Evolutionary conservation across 1,139 yeast species (phyloP), one percentile per base, ranked within the genome.

Genomic region (Hanseniaspora uvarum): DNA sequence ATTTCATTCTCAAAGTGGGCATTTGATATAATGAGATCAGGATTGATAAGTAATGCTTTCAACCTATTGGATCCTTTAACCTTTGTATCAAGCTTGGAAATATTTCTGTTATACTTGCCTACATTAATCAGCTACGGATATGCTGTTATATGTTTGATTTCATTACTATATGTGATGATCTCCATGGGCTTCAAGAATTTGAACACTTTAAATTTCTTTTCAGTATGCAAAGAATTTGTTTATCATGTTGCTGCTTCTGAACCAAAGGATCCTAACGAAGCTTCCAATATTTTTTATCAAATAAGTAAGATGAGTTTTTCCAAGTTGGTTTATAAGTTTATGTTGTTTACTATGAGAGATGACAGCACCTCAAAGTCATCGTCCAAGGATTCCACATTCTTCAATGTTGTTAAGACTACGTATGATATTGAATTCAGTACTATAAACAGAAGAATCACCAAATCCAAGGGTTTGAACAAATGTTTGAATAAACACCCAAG

Each of bases 221-320:
- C 66, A 0, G 63, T 65, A 36, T 60, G 63, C 60, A 58, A 59
- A 37, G 63, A 65, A 49, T 65, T 68, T 65, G 58, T 59, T 57
- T 56, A 52, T 16, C 67, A 65, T 48, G 54, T 66, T 43, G 64
- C 63, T 48, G 62, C 64, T 46, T 65, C 64, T 1, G 69, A 68
- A 6, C 69, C 66, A 46, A n/a, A 56, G 58, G 28, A 64, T 36
- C 36, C 34, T n/a, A 24, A 40, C 6, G 37, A 44, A n/a, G 30
- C 12, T 5, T 24, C 38, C 7, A 49, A 37, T 18, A 11, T 48
- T 5, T 23, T 30, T 24, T 14, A 19, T 33, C 37, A 41, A 12
- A 14, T 41, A 3, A 37, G 41, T 1, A 49, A 40, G n/a, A 21
- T 34, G 19, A 49, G 37, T 24, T 40, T 34, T 26, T 24, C 44